Percentiles rank a stretch among this genome's conserved stretches.
Evolutionary conservation across 169 alveolate species (phyloP).

Genomic region (Eimeria brunetti): DNA sequence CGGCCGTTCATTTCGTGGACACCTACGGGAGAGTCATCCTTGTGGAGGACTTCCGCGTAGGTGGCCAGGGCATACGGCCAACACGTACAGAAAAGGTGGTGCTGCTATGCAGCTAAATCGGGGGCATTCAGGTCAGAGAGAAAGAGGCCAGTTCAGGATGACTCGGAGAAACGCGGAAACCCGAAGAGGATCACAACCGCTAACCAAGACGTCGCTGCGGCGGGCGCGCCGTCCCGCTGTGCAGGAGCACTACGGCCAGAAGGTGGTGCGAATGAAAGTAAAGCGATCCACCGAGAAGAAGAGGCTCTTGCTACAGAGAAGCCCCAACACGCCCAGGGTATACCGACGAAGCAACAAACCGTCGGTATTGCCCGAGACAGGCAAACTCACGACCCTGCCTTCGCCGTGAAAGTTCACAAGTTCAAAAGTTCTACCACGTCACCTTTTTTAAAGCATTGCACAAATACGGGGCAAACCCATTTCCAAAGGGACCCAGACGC

Average conservation of each 20-base stretch:
- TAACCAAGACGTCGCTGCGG: not conserved
- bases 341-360: not conserved
- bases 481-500: not conserved
- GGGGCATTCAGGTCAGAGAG: not conserved
- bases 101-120: not conserved
- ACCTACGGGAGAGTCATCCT: not conserved
- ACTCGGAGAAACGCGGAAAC: not conserved
- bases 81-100: not conserved
- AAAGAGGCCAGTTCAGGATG: not conserved
- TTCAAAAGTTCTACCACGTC: not conserved
- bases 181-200: not conserved
- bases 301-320: not conserved
- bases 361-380: constrained; percentile 32
- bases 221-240: not conserved
- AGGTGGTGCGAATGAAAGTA: not conserved
- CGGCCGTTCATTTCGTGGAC: constrained; percentile 65
- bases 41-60: not conserved
- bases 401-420: not conserved
- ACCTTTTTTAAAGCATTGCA: not conserved
- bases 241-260: constrained; percentile 32
- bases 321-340: not conserved
- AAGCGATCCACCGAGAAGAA: not conserved
- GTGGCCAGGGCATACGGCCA: not conserved
- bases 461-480: not conserved
- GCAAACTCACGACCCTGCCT: not conserved